These are phyloP conservation scores for Sanguinoderma infundibulare DNA, from an alignment of 1,284 basidiomycete genomes.

Conservation along the genomic window DNA sequence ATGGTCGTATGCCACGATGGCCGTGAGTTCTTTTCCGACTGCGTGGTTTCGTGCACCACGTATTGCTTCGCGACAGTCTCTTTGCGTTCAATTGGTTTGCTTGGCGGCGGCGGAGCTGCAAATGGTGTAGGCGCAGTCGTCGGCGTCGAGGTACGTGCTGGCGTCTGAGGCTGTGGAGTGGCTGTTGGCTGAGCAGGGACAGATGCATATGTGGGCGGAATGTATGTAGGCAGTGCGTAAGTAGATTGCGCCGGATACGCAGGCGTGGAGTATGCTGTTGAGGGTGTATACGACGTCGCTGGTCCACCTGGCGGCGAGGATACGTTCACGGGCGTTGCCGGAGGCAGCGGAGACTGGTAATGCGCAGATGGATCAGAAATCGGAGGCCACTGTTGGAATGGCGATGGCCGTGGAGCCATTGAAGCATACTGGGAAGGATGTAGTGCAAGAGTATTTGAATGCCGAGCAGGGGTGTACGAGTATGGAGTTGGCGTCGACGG, in stretches of 20 bases:
- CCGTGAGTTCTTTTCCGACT: slow-evolving; percentile 47
- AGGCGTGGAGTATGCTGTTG: not conserved
- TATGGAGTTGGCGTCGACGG: not conserved
- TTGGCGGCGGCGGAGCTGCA: slow-evolving; percentile 22
- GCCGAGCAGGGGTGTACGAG: not conserved
- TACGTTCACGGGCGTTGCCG: slow-evolving; percentile 17
- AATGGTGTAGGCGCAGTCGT: slow-evolving; percentile 13
- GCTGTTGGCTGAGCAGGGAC: not conserved
- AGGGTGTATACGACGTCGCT: not conserved
- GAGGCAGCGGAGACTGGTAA: slow-evolving; percentile 14
- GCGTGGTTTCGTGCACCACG: slow-evolving; percentile 62
- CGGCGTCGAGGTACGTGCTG: not conserved
- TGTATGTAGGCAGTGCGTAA: not conserved
- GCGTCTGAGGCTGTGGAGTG: not conserved
- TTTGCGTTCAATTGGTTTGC: slow-evolving; percentile 36
- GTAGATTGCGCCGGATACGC: not conserved
- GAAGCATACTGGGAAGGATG: not conserved
- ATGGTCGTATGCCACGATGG: slow-evolving; percentile 75
- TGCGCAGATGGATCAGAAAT: slow-evolving; percentile 11
- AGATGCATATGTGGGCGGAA: not conserved
- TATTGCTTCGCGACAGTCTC: slow-evolving; percentile 66
- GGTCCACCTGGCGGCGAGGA: not conserved
- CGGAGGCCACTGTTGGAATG: slow-evolving; percentile 23
- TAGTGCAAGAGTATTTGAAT: not conserved
- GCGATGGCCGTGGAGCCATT: slow-evolving; percentile 4